Base-by-base conservation (phyloP, 2,329 filamentous ascomycete genomes). In the Thermoascus crustaceus region DNA sequence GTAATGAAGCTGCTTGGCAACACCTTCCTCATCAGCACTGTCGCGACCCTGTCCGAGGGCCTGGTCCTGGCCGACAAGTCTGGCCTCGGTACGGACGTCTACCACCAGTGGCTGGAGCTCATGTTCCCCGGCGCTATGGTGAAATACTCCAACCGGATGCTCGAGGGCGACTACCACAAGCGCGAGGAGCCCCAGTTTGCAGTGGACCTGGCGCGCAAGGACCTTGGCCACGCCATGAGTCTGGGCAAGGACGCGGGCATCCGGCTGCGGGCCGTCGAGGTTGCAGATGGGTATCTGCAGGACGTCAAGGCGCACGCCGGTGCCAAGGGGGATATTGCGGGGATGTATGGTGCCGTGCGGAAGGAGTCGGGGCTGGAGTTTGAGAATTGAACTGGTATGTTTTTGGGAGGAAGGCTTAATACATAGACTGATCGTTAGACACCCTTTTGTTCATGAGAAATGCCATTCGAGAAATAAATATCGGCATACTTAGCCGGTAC, bases 1-100 rank as follows among this genome's bases (percentile, higher is more conserved):
- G 73, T 77, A 30, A 68, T 94, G 31, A 91, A 94, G 63, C 69
- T 94, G 13, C 72, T 94, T 7, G 87, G 88, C 38, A 94, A 94
- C 60, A 85, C 82, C 0, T 88, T 94, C 56, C 73, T 94, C 48
- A 57, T 93, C 25, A 83, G 84, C 64, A 88, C 88, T 73, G 75
- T 88, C 16, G 81, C 87, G 53, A 73, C 84, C 34, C 66, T 94
- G 3, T 78, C 83, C 1, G 85, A 94, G 64, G 82, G 80, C 4
- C 75, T 89, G 53, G 76, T 82, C 1, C 63, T 87, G 4, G 85
- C 85, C 4, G 86, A 94, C 60, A 89, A 88, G 60, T 72, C 75
- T 0, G 86, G 86, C 0, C 65, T 94, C 2, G 85, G 85, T 2
- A 71, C 71, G 0, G 75, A 79, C 1, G 75, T 78, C 23, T 61